Evolutionary conservation across 495 filamentous ascomycete genomes (phyloP), one percentile per base, ranked within the genome.

Genomic region (Mytilinidion resinicola): DNA sequence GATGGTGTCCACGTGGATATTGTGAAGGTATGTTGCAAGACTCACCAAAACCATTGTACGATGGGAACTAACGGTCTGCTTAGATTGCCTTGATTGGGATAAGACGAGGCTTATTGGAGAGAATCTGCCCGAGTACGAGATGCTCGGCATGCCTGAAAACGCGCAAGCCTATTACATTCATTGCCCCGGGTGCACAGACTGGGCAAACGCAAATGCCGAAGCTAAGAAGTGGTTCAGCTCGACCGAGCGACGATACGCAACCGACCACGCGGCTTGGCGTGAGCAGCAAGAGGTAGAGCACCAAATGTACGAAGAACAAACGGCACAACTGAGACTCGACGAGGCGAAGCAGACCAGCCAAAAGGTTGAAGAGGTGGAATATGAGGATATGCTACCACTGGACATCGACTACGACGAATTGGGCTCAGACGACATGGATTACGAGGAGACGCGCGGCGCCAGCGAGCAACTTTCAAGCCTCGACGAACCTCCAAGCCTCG

Each of bases 1-100:
- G 79, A 0, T 78, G 71, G 69, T 87, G 84, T 62, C 73, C 78
- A 51, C 60, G 65, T 0, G 82, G 77, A 1, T 86, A 71, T 57
- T 87, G 84, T 57, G 84, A 86, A 50, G 25, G 25, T 30, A 30
- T 30, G 25, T 30, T 2, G 25, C 25, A 30, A 30, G 25, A 30
- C 25, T 30, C 25, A n/a, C 25, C 25, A 30, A 3, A 3, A 3
- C 6, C 6, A 30, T 30, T 30, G 25, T 3, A 30, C 3, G 25
- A 30, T 30, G 25, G 25, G 6, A 2, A 30, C 25, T 30, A 6
- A 30, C 25, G 6, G 25, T 30, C 25, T 30, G 2, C 6, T 30
- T 3, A 30, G 76, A 84, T 37, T 86, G 84, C 60, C 59, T 86
- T 0, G 75, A 86, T 38, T 85, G 77, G 67, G 73, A 79, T 6